These are phyloP conservation scores for Moringa oleifera DNA, from an alignment of 345 rosid species.

Conservation along the genomic window DNA sequence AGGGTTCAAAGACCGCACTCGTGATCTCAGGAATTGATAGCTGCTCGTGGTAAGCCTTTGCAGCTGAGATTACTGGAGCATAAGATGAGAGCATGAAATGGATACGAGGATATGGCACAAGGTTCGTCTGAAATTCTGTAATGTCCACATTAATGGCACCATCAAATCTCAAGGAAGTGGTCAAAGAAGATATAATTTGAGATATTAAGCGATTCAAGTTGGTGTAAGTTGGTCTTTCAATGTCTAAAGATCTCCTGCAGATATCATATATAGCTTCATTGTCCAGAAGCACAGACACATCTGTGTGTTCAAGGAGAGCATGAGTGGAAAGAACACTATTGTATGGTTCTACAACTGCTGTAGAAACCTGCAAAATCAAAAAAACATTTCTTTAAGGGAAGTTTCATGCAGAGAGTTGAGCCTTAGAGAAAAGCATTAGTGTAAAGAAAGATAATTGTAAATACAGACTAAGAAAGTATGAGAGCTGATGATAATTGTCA, in stretches of 20 bases:
- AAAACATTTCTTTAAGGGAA: background rate
- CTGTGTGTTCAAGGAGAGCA: constrained; percentile 81
- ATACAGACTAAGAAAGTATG: no score
- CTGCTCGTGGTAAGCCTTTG: constrained; percentile 81
- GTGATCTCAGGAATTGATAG: constrained; percentile 76
- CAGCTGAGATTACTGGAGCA: constrained; percentile 74
- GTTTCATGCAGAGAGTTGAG: background rate
- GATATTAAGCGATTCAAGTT: constrained; percentile 77
- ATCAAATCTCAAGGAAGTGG: constrained; percentile 76
- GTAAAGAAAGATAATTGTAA: background rate
- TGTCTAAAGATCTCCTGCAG: constrained; percentile 72
- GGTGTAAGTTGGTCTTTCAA: constrained; percentile 69
- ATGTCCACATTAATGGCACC: constrained; percentile 83
- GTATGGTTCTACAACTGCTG: constrained; percentile 83
- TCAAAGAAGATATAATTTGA: constrained; percentile 69
- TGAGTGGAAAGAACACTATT: constrained; percentile 80
- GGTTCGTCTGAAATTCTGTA: constrained; percentile 78
- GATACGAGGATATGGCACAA: constrained; percentile 80
- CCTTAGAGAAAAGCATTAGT: constrained; percentile 1
- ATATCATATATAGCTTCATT: constrained; percentile 85
- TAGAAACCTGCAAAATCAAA: constrained; percentile 56
- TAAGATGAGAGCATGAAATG: constrained; percentile 88
- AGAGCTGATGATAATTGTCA: no score
- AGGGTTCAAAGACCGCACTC: constrained; percentile 70
- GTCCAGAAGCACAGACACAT: constrained; percentile 71